A percentile compares a stretch with the other conserved stretches of the same genome.
Conservation (phyloP, 345 rosid genomes). For the Gossypium australe region DNA sequence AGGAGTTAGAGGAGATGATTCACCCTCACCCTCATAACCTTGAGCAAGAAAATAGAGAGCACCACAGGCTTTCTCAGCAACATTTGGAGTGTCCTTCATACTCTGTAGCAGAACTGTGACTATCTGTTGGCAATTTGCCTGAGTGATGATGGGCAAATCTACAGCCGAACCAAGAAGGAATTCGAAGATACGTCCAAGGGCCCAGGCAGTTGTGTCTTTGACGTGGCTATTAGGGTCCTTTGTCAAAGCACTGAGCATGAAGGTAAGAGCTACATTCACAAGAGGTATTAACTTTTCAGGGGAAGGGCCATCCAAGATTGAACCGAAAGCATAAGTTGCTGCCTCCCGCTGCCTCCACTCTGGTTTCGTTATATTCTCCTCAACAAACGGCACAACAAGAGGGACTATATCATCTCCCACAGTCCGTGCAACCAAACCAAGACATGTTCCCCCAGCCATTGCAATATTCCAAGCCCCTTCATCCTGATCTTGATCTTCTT, state of each 20-base stretch:
- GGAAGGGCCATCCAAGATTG: constrained; percentile 64
- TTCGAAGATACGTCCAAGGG: constrained; percentile 75
- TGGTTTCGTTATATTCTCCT: constrained; percentile 59
- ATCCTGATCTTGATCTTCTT: constrained; percentile 64
- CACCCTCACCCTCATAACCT: constrained; percentile 54
- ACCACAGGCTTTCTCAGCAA: constrained; percentile 17
- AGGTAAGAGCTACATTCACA: constrained; percentile 47
- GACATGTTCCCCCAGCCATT: constrained; percentile 26
- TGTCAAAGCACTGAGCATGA: constrained; percentile 54
- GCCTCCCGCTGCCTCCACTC: constrained; percentile 57
- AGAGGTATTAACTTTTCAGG: constrained; percentile 47
- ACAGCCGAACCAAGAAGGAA: constrained; percentile 63
- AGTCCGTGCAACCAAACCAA: constrained; percentile 61
- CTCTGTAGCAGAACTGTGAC: constrained; percentile 59
- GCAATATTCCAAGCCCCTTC: constrained; percentile 73
- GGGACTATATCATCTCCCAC: constrained; percentile 62
- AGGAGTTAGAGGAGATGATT: constrained; percentile 56
- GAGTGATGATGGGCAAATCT: constrained; percentile 58
- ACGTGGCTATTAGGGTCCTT: constrained; percentile 47
- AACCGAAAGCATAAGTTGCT: constrained; percentile 44
- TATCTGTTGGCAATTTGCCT: constrained; percentile 70
- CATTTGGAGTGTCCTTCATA: constrained; percentile 45
- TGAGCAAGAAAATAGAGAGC: constrained; percentile 28
- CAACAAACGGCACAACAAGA: constrained; percentile 63
- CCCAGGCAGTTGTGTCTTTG: constrained; percentile 56